Percentiles rank a stretch among this genome's conserved stretches.
Evolutionary conservation across 176 grass and related monocot genomes (phyloP).

Genomic region (Aegilops bicornis): DNA sequence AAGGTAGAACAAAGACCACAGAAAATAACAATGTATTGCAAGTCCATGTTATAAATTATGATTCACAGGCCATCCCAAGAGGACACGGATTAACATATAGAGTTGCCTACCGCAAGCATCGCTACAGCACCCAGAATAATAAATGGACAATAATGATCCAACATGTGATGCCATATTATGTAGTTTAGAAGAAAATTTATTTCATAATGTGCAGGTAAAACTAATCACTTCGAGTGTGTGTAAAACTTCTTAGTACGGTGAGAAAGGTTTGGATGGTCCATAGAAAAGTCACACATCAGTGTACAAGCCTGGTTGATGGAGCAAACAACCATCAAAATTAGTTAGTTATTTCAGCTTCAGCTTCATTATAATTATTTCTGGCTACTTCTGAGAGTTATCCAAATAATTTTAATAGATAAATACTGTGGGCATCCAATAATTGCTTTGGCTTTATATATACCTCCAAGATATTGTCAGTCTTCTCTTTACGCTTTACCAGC

Average conservation of each 20-base stretch:
- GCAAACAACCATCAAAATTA: neutral
- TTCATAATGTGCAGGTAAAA: neutral
- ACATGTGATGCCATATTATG: neutral
- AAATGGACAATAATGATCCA: neutral
- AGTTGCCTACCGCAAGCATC: neutral
- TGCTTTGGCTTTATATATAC: constrained; percentile 30
- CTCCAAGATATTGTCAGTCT: constrained; percentile 54
- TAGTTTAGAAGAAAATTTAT: neutral
- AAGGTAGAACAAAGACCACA: constrained; percentile 15
- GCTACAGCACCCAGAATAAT: neutral
- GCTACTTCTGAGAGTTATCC: neutral
- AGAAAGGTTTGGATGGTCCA: neutral
- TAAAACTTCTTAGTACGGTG: neutral
- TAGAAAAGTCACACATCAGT: neutral
- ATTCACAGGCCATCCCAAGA: neutral
- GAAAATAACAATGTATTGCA: neutral
- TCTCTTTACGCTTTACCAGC: constrained; percentile 71
- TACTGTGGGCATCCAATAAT: neutral
- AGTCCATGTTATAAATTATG: neutral
- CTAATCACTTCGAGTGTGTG: neutral
- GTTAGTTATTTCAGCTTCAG: constrained; percentile 1
- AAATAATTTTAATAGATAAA: neutral
- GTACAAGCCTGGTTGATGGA: neutral
- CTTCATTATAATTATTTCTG: neutral
- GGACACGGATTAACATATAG: neutral